Conservation (phyloP, 768 basidiomycete species). For the Mycena amicta region DNA sequence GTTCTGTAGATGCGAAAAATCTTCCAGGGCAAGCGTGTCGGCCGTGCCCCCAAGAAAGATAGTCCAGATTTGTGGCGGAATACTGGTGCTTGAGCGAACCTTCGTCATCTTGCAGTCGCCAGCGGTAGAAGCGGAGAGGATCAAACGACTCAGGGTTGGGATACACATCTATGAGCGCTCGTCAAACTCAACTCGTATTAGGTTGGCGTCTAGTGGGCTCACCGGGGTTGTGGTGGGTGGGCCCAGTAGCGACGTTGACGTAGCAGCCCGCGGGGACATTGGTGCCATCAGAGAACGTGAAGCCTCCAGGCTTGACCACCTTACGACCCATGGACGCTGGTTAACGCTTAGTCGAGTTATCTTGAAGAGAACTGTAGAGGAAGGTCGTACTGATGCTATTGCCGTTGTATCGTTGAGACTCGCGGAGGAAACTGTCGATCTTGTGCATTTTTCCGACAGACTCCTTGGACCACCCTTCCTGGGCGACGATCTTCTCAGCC, state of each 20-base stretch:
- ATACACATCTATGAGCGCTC: slow-evolving; percentile 44
- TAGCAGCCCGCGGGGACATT: slow-evolving; percentile 29
- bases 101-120: slow-evolving; percentile 37
- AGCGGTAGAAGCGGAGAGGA: slow-evolving; percentile 49
- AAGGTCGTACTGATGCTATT: slow-evolving; percentile 26
- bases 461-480: slow-evolving; percentile 41
- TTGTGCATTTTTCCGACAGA: slow-evolving; percentile 42
- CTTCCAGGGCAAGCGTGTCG: slow-evolving; percentile 42
- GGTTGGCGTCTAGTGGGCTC: slow-evolving; percentile 9
- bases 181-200: neutral
- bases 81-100: slow-evolving; percentile 34
- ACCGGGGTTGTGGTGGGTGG: slow-evolving; percentile 25
- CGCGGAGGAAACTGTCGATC: slow-evolving; percentile 49
- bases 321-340: slow-evolving; percentile 28
- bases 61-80: slow-evolving; percentile 33
- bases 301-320: slow-evolving; percentile 23
- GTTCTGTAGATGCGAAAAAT: slow-evolving; percentile 47
- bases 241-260: slow-evolving; percentile 26
- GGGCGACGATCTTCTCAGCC: slow-evolving; percentile 37
- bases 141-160: slow-evolving; percentile 44
- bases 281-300: slow-evolving; percentile 33
- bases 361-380: neutral
- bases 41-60: slow-evolving; percentile 42
- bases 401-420: slow-evolving; percentile 39
- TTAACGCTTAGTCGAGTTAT: neutral